Base-by-base conservation (phyloP, 257 asterid genomes). In the Henckelia pumila region DNA sequence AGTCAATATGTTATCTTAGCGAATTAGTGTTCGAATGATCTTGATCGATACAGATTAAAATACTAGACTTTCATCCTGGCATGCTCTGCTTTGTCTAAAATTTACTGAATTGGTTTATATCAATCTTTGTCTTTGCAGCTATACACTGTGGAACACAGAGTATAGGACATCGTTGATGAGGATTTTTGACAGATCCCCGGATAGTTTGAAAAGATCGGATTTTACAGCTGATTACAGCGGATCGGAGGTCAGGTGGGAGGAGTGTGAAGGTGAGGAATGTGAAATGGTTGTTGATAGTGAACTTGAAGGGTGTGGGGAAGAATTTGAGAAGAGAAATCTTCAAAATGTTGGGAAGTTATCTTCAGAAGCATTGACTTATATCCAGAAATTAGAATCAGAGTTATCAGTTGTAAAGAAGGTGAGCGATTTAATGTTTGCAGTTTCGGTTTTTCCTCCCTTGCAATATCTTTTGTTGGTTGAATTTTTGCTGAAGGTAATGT, bases 101-200 rank as follows among this genome's bases (percentile, higher is more conserved):
- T n/a, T 56, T 49, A 26, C 52, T 67, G 67, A 58, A 17, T 26
- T 63, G 23, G 8, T 66, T 55, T 62, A 40, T 57, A 6, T 53
- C 13, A 28, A 16, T 55, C 10, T 76, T 47, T 68, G 69, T 73
- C 49, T 69, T 56, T 71, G 32, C 73, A 94, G 99, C 80, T 94
- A 94, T 73, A 94, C 99, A 16, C 73, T 94, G 75, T 94, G 99
- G 99, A 94, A 94, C 77, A 96, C 96, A 49, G 99, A 94, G 85
- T 94, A 94, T 68, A 79, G 99, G 67, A 80, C 88, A 57, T 84
- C 91, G 3, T 67, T 94, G 97, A 88, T 82, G 92, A 82, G 95
- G 88, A 94, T 91, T 64, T 87, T 84, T 32, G 92, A 88, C 56
- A 69, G 88, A 21, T 76, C 91, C 0, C 73, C 76, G 0, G 84